Conservation (phyloP, 2,329 filamentous ascomycete genomes). For the Fusarium austroafricanum region DNA sequence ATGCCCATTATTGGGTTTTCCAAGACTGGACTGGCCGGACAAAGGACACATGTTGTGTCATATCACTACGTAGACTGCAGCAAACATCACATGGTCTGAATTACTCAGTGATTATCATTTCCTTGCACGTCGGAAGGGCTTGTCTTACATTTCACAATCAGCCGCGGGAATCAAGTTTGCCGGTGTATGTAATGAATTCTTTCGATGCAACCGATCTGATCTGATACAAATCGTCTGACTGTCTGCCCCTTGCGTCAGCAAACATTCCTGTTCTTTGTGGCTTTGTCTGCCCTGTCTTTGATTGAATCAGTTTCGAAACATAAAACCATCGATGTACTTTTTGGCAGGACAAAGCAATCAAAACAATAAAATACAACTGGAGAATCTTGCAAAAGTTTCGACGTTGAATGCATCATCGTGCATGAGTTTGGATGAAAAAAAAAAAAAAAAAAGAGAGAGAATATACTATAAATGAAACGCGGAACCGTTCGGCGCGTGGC, state of each 20-base stretch:
- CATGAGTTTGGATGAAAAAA: slow-evolving; percentile 13
- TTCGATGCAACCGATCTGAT: slow-evolving; percentile 21
- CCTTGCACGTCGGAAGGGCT: slow-evolving; percentile 7
- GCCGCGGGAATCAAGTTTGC: slow-evolving; percentile 10
- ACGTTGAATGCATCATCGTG: not conserved
- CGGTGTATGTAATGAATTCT: not conserved
- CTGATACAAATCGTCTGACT: slow-evolving; percentile 17
- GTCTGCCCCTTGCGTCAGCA: not conserved
- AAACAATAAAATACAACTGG: not conserved
- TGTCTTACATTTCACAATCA: slow-evolving; percentile 19
- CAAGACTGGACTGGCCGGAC: not conserved
- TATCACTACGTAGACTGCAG: not conserved
- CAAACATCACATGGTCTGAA: slow-evolving; percentile 14
- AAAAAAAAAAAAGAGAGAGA: not conserved
- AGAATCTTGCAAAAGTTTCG: not conserved
- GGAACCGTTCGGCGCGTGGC: slow-evolving; percentile 11
- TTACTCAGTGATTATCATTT: slow-evolving; percentile 2
- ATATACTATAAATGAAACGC: slow-evolving; percentile 33
- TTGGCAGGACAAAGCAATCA: not conserved
- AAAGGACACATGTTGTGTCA: not conserved
- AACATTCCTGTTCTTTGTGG: slow-evolving; percentile 22
- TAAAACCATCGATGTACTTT: not conserved
- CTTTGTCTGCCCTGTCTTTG: slow-evolving; percentile 12
- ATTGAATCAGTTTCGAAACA: slow-evolving; percentile 6
- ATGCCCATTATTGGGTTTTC: not conserved